Percentiles rank a stretch among this genome's conserved stretches.
Evolutionary conservation across 345 rosid species (phyloP).

Genomic region (Eutrema japonicum): DNA sequence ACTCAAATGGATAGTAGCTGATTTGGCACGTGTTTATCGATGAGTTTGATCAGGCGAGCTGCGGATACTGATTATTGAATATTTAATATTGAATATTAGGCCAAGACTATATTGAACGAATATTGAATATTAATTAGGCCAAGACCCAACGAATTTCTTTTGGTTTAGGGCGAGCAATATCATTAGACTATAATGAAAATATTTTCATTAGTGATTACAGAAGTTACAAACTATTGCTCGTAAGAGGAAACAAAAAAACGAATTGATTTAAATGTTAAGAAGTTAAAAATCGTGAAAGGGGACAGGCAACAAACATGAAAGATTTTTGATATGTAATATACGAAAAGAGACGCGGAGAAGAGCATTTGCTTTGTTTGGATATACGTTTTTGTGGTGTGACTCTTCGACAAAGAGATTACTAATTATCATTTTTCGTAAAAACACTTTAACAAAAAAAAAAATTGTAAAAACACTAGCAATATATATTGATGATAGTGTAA

Average conservation of each 20-base stretch:
- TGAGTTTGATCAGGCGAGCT: too few species aligned
- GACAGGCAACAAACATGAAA: not conserved
- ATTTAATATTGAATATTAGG: too few species aligned
- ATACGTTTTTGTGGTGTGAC: not conserved
- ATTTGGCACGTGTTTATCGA: too few species aligned
- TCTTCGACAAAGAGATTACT: not conserved
- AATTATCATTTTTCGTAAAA: not conserved
- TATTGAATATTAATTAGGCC: constrained; percentile 11
- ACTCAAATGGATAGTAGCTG: too few species aligned
- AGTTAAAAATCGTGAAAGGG: too few species aligned
- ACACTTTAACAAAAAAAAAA: too few species aligned
- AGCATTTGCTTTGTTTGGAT: not conserved
- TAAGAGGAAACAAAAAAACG: not conserved
- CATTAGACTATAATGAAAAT: too few species aligned
- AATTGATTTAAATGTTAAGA: too few species aligned
- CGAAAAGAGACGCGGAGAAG: not conserved
- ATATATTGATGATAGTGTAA: not conserved
- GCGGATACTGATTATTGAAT: too few species aligned
- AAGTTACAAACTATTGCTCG: not conserved
- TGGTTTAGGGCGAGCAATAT: not conserved
- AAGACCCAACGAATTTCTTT: constrained; percentile 30
- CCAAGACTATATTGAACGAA: not conserved
- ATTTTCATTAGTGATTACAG: too few species aligned
- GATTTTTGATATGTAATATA: not conserved
- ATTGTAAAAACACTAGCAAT: not conserved